Evolutionary conservation across 192 early-diverging fungal species (phyloP).

Genomic region (Coemansia sp.): DNA sequence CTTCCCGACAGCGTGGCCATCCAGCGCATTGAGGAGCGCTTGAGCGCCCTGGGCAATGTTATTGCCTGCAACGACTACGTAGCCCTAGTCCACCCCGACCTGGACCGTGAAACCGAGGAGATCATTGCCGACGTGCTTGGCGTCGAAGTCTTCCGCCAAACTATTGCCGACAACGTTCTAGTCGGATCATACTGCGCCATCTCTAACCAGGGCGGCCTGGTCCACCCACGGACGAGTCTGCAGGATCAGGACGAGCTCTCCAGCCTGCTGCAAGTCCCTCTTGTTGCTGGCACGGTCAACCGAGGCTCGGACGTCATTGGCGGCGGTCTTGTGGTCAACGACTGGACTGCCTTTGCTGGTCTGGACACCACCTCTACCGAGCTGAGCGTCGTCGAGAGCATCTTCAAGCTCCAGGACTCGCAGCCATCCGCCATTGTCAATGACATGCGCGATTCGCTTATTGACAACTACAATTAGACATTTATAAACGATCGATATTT

Average conservation of each 20-base stretch:
- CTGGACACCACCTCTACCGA: constrained; percentile 97
- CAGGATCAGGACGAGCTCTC: constrained; percentile 99
- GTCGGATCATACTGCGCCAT: constrained; percentile 95
- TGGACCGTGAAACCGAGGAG: constrained; percentile 98
- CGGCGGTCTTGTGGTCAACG: constrained; percentile 96
- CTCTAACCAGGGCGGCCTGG: constrained; percentile 97
- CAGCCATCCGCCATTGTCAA: constrained; percentile 90
- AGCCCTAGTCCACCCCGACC: constrained; percentile 97
- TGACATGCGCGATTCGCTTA: constrained; percentile 91
- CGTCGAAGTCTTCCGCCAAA: constrained; percentile 99
- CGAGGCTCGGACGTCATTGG: constrained; percentile 98
- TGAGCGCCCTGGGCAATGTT: constrained; percentile 98
- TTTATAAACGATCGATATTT: neutral
- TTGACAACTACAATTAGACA: constrained; percentile 77
- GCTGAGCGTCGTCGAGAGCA: constrained; percentile 94
- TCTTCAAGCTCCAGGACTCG: constrained; percentile 96
- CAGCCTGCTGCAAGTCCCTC: constrained; percentile 93
- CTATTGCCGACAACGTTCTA: constrained; percentile 96
- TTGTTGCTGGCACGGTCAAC: constrained; percentile 99
- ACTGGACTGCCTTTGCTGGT: constrained; percentile 98
- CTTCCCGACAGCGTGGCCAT: constrained; percentile 90
- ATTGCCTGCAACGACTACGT: constrained; percentile 99
- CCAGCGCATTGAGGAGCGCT: constrained; percentile 96
- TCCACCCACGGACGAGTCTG: constrained; percentile 92
- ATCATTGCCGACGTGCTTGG: constrained; percentile 98